A percentile compares a stretch with the other conserved stretches of the same genome.
These are phyloP conservation scores for Graphiopsis chlorocephala DNA, from an alignment of 2,329 filamentous ascomycete genomes.

Conservation along the genomic window DNA sequence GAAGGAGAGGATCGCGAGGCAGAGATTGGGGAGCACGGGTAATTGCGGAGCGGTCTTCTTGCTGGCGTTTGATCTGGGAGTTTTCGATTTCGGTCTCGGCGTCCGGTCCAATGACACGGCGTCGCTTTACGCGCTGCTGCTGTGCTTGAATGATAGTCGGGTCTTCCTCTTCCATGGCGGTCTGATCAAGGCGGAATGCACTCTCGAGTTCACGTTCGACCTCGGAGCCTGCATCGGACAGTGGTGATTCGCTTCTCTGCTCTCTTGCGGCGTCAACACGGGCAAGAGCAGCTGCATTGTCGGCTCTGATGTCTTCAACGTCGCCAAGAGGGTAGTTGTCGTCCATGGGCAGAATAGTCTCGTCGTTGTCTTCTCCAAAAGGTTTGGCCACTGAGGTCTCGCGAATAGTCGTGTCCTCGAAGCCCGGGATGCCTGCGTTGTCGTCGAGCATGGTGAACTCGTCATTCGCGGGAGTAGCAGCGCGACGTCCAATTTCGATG, in stretches of 20 bases:
- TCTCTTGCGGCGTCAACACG: conserved; percentile 44
- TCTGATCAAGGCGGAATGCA: conserved; percentile 46
- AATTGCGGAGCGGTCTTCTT: conserved; percentile 81
- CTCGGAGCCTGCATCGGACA: conserved; percentile 53
- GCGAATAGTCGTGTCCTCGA: conserved; percentile 33
- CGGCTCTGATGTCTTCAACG: conserved; percentile 39
- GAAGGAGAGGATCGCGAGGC: conserved; percentile 78
- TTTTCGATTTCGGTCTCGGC: conserved; percentile 73
- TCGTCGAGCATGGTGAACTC: conserved; percentile 55
- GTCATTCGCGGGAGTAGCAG: conserved; percentile 59
- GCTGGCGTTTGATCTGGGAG: conserved; percentile 78
- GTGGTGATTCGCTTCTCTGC: conserved; percentile 49
- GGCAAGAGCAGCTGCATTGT: conserved; percentile 33
- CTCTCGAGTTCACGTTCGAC: conserved; percentile 63
- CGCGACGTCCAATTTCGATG: conserved; percentile 89
- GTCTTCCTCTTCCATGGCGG: conserved; percentile 42
- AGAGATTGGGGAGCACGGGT: conserved; percentile 79
- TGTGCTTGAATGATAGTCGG: conserved; percentile 56
- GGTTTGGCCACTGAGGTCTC: conserved; percentile 20
- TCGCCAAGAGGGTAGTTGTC: conserved; percentile 45
- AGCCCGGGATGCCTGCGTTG: conserved; percentile 51
- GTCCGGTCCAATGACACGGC: conserved; percentile 81
- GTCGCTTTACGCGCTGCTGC: conserved; percentile 68
- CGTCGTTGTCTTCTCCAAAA: conserved; percentile 22
- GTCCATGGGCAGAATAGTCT: conserved; percentile 23